phyloP scores from a whole-genome alignment of 257 asterid genomes.

The Scutellaria baicalensis region DNA sequence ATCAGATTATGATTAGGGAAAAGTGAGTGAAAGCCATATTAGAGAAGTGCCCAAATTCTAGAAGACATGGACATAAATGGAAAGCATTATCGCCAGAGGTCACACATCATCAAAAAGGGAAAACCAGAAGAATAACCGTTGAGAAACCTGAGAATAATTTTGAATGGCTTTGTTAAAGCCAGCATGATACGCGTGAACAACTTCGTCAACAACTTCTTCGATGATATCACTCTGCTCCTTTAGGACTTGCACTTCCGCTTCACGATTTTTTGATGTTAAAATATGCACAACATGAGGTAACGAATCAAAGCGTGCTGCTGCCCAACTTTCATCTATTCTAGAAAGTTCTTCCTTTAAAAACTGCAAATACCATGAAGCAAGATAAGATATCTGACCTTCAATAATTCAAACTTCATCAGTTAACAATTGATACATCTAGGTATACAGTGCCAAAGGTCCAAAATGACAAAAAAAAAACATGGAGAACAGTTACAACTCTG shows the following conservation, averaged over 20 bases:
- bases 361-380: slow-evolving; percentile 43
- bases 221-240: slow-evolving; percentile 94
- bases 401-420: not conserved
- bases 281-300: slow-evolving; percentile 97
- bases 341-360: slow-evolving; percentile 77
- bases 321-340: slow-evolving; percentile 93
- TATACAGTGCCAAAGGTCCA: not conserved
- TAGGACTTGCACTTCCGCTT: slow-evolving; percentile 70
- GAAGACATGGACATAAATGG: not conserved
- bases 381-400: slow-evolving; percentile 3
- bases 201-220: slow-evolving; percentile 98
- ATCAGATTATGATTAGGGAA: not conserved
- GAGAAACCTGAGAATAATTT: slow-evolving; percentile 94
- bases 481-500: not conserved
- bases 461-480: not conserved
- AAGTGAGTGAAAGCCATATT: not conserved
- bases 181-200: slow-evolving; percentile 94
- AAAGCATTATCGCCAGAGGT: slow-evolving; percentile 11
- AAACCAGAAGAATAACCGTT: slow-evolving; percentile 6
- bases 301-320: slow-evolving; percentile 94
- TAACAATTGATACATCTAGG: not conserved
- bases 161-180: slow-evolving; percentile 99
- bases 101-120: slow-evolving; percentile 6
- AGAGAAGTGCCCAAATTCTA: slow-evolving; percentile 2
- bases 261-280: slow-evolving; percentile 95